Conservation (phyloP, 1,284 basidiomycete species). For the Takashimella tepidaria region DNA sequence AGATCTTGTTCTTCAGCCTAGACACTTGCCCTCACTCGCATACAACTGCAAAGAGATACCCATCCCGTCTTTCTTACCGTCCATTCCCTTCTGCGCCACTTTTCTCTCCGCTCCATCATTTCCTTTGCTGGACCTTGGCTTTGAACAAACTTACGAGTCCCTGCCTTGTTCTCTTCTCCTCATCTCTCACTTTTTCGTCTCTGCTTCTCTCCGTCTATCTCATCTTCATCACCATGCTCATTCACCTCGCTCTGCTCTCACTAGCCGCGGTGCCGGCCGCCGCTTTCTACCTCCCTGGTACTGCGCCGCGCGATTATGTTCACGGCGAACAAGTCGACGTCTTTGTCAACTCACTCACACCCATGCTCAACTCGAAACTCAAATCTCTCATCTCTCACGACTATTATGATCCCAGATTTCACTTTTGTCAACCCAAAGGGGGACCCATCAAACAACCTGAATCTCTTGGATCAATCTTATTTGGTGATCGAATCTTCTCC, state of each 20-base stretch:
- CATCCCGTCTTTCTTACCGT: too few species aligned
- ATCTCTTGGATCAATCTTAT: conserved; percentile 85
- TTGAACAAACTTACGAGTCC: too few species aligned
- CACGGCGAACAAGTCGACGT: conserved; percentile 67
- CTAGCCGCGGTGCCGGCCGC: conserved; percentile 28
- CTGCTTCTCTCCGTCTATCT: conserved; percentile 1
- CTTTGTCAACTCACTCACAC: conserved; percentile 74
- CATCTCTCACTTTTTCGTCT: not conserved
- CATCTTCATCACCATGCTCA: conserved; percentile 10
- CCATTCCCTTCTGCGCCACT: too few species aligned
- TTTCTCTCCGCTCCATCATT: too few species aligned
- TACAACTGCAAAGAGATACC: too few species aligned
- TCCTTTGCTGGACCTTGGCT: too few species aligned
- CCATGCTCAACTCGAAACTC: conserved; percentile 77
- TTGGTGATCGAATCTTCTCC: conserved; percentile 92
- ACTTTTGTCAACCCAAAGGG: conserved; percentile 76
- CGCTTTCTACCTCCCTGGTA: conserved; percentile 65
- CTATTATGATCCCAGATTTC: conserved; percentile 54
- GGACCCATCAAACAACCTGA: conserved; percentile 77
- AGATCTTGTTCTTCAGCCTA: too few species aligned
- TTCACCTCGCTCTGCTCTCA: conserved; percentile 6
- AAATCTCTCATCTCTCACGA: conserved; percentile 47
- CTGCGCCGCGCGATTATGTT: conserved; percentile 73
- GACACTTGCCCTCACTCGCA: too few species aligned
- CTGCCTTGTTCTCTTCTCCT: not conserved